These are phyloP conservation scores for Asterochloris sp. DNA, from an alignment of 139 green algal species.

Conservation along the genomic window DNA sequence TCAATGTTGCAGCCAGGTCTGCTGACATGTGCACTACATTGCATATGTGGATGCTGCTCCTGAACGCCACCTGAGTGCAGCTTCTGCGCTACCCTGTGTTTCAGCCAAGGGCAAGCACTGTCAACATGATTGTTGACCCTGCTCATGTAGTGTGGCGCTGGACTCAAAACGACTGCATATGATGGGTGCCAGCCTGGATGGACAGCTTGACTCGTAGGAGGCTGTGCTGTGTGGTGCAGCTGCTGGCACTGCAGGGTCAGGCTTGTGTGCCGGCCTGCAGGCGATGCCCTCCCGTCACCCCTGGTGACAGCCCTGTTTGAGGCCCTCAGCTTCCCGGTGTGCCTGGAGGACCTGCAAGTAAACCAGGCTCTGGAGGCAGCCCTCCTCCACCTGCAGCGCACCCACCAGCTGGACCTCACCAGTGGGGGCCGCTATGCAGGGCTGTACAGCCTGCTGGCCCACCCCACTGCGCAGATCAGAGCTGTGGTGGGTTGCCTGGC, in stretches of 20 bases:
- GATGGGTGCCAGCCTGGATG: neutral
- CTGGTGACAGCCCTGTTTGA: slow-evolving; percentile 32
- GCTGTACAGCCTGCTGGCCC: slow-evolving; percentile 29
- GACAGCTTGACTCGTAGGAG: neutral
- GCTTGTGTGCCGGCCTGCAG: neutral
- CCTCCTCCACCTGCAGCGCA: slow-evolving; percentile 24
- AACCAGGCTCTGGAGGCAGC: slow-evolving; percentile 19
- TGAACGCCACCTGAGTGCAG: no score
- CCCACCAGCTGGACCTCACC: slow-evolving; percentile 28
- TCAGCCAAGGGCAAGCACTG: neutral
- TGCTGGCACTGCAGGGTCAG: neutral
- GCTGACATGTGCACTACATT: no score
- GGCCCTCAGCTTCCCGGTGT: slow-evolving; percentile 24
- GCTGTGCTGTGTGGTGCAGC: neutral
- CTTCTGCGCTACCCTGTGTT: neutral
- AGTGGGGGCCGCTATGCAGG: slow-evolving; percentile 28
- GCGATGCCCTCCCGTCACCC: slow-evolving; percentile 11
- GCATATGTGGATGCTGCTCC: no score
- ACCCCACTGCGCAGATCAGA: slow-evolving; percentile 17
- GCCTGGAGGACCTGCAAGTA: slow-evolving; percentile 27
- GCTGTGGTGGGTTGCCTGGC: slow-evolving; percentile 18
- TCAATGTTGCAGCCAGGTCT: no score
- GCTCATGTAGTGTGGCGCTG: neutral
- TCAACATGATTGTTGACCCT: neutral
- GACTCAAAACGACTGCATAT: neutral